Conservation (phyloP, 305 asterid species). For the Fraxinus latifolia region DNA sequence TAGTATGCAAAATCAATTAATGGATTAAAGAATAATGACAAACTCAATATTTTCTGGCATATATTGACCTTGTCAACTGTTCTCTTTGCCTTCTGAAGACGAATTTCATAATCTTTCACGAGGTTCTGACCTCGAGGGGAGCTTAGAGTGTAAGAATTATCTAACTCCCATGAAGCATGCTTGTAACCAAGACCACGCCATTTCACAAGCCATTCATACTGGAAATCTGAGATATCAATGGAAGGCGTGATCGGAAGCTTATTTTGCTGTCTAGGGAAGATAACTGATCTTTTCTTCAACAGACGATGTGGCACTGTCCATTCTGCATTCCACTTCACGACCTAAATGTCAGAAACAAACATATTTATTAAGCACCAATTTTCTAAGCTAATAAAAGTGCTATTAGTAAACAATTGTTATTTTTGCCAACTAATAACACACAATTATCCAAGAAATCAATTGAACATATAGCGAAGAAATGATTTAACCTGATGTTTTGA, state of each 20-base stretch:
- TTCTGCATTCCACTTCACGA: conserved; percentile 49
- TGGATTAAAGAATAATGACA: not conserved
- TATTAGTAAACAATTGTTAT: not conserved
- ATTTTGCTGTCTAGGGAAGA: conserved; percentile 25
- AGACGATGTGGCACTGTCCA: conserved; percentile 69
- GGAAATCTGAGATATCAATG: conserved; percentile 38
- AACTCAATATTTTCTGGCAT: conserved; percentile 5
- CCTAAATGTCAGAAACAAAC: conserved; percentile 33
- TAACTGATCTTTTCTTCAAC: conserved; percentile 48
- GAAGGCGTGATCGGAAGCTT: conserved; percentile 31
- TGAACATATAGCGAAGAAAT: conserved; percentile 4
- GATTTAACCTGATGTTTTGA: conserved; percentile 44
- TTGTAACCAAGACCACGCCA: conserved; percentile 66
- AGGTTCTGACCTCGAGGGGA: conserved; percentile 50
- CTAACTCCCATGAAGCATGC: conserved; percentile 72
- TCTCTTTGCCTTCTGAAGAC: conserved; percentile 38
- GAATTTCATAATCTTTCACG: conserved; percentile 46
- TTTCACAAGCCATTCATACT: conserved; percentile 70
- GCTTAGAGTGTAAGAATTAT: conserved; percentile 40
- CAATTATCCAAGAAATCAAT: conserved; percentile 16
- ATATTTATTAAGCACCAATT: not conserved
- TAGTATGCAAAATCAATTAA: conserved; percentile 13
- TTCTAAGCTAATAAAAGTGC: not conserved
- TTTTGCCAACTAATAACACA: not conserved
- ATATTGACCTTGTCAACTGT: conserved; percentile 41